Evolutionary conservation across 2,329 filamentous ascomycete genomes (phyloP), one percentile per base, ranked within the genome.

Genomic region (Colletotrichum sp.): DNA sequence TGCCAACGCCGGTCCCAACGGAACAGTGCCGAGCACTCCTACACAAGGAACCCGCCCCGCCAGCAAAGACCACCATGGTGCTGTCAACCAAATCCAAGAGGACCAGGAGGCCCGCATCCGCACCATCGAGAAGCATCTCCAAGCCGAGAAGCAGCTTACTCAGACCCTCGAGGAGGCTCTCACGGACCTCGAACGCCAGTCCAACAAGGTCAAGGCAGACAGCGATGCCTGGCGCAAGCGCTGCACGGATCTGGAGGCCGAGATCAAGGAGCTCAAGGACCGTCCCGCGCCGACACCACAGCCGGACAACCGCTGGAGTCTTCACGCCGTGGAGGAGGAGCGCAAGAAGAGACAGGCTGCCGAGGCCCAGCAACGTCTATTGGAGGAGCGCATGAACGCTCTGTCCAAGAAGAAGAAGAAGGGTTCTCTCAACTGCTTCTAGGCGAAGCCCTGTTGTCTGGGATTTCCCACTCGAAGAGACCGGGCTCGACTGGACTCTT

Each of bases 341-440:
- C 92, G 96, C 80, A 96, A 95, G 88, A 98, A 98, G 87, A 91
- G 97, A 76, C 91, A 95, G 78, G 95, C 96, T 78, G 96, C 98
- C 44, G 97, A 99, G 88, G 92, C 94, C 79, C 97, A 97, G 59
- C 91, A 95, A 70, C 95, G 94, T 52, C 95, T 98, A 81, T 91
- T 99, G 30, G 96, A 99, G 87, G 95, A 98, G 88, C 92, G 96
- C 72, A 99, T 99, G 93, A 96, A 96, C 82, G 93, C 95, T 75
- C 94, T 97, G 84, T 96, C 93, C 86, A 92, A 91, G 89, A 98
- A 96, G 91, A 96, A 98, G 92, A 96, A 96, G 90, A 98, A 98
- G 91, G 93, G 94, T 81, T 96, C 94, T 80, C 90, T 99, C 85
- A 99, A 98, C 89, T 99, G 97, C 91, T 99, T 99, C 89, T 98